Evolutionary conservation across 164 flowering plant genomes (phyloP), one percentile per base, ranked within the genome.

Genomic region (Cinnamomum micranthum): DNA sequence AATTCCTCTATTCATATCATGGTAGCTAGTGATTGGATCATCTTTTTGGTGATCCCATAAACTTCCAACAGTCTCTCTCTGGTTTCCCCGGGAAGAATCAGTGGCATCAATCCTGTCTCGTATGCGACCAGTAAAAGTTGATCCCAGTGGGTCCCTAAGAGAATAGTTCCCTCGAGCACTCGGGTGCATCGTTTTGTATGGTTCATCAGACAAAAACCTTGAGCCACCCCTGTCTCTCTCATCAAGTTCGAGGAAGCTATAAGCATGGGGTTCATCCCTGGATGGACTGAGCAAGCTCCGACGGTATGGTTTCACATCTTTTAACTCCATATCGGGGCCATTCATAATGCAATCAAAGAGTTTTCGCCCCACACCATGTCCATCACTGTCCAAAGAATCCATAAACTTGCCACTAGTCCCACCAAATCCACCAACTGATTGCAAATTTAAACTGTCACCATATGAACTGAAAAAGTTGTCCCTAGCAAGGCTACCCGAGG

Each of bases 11-110:
- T 73, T 72, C n/a, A 65, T 64, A 74, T 72, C 78, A 58, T 33
- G 67, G 67, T 73, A 76, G 50, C 70, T 71, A 19, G 73, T 33
- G 6, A 59, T 65, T 4, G 76, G 74, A 20, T 74, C 75, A 69
- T 77, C 78, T 33, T 69, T 63, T 64, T 72, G 62, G 72, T 59
- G 75, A n/a, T 79, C 82, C 85, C 79, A 74, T 14, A 74, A 75
- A 68, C 68, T 60, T 15, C 17, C n/a, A 15, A 15, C 60, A 50
- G 41, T 58, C 3, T 72, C 78, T 60, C 65, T 64, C 22, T 65
- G 52, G 68, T 23, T 73, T 65, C 73, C 60, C 41, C 25, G 78
- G 62, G 78, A 81, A 23, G 75, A 67, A 73, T 69, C 78, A 35
- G 55, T 17, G 17, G 65, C 72, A 72, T 71, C 77, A 76, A 73